phyloP scores from a whole-genome alignment of 2,329 filamentous ascomycete genomes.

The Penicillium aurantiogriseum region DNA sequence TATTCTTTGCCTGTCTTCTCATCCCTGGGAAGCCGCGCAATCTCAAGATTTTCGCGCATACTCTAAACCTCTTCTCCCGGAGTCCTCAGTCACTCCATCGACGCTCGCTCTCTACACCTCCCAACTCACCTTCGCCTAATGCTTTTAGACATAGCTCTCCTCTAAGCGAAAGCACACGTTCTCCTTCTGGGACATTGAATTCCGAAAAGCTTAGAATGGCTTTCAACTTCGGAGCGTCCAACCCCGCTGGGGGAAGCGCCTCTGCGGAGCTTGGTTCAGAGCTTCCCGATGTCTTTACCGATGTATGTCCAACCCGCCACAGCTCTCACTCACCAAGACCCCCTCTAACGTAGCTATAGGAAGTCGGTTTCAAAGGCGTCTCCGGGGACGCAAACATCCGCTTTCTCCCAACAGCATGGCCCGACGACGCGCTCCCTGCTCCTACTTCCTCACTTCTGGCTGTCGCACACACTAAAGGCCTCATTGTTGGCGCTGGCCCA shows the following conservation, averaged over 20 bases:
- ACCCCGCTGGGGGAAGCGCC: conserved; percentile 42
- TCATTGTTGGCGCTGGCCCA: conserved; percentile 84
- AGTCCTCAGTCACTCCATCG: conserved; percentile 44
- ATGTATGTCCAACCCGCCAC: conserved; percentile 53
- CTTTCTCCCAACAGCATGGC: conserved; percentile 75
- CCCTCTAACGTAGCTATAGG: conserved; percentile 43
- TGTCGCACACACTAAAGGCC: conserved; percentile 73
- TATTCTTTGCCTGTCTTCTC: conserved; percentile 20
- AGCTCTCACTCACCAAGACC: not conserved
- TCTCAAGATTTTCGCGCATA: conserved; percentile 47
- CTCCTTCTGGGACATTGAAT: conserved; percentile 38
- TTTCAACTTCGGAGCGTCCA: conserved; percentile 58
- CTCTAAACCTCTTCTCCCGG: conserved; percentile 42
- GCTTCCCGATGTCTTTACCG: conserved; percentile 75
- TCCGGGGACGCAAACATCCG: conserved; percentile 79
- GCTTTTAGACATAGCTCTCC: conserved; percentile 33
- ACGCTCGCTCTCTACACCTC: conserved; percentile 44
- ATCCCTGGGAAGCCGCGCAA: conserved; percentile 23
- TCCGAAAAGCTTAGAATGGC: conserved; percentile 53
- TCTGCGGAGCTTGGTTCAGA: conserved; percentile 59
- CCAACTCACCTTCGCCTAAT: conserved; percentile 40
- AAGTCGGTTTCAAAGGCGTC: conserved; percentile 76
- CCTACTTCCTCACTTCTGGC: conserved; percentile 79
- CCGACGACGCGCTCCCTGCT: conserved; percentile 64
- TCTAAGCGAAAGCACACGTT: conserved; percentile 38